Percentiles rank a stretch among this genome's conserved stretches.
phyloP scores from a whole-genome alignment of 1,284 basidiomycete species.

The Tranzscheliella williamsii region DNA sequence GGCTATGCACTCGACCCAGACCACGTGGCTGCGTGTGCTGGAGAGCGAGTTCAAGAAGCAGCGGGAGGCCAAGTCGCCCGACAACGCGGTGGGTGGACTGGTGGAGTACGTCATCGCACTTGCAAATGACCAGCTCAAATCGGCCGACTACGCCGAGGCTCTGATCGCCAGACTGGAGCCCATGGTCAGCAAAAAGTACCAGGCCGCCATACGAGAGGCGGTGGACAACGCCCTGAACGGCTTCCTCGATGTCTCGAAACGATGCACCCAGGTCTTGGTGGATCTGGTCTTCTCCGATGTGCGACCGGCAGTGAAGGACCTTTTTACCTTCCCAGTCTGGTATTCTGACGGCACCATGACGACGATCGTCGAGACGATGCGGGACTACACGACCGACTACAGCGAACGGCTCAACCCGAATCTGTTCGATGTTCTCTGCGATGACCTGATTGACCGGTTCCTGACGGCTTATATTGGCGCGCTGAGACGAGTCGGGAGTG shows the following conservation, averaged over 20 bases:
- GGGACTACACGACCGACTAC: constrained; percentile 92
- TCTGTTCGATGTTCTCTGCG: constrained; percentile 86
- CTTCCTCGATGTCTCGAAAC: constrained; percentile 95
- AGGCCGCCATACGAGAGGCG: constrained; percentile 76
- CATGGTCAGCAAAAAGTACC: constrained; percentile 90
- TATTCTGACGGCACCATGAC: constrained; percentile 70
- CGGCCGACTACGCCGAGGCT: constrained; percentile 88
- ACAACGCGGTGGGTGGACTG: constrained; percentile 82
- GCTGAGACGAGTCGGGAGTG: constrained; percentile 71
- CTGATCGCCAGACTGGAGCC: constrained; percentile 83
- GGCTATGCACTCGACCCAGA: constrained; percentile 87
- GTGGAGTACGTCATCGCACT: constrained; percentile 96
- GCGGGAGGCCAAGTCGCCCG: constrained; percentile 74
- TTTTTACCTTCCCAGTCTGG: constrained; percentile 75
- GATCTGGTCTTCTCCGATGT: constrained; percentile 94
- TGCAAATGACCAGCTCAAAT: constrained; percentile 98
- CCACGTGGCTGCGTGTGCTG: constrained; percentile 81
- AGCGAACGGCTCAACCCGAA: constrained; percentile 86
- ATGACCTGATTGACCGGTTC: constrained; percentile 90
- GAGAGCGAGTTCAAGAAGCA: constrained; percentile 86
- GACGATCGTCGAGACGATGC: constrained; percentile 90
- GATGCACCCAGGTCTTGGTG: constrained; percentile 90
- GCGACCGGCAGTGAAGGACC: constrained; percentile 79
- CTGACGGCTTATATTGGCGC: constrained; percentile 87
- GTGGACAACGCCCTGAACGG: constrained; percentile 97